phyloP scores from a whole-genome alignment of 371 early-diverging fungal species.

The Circinella umbellata region DNA sequence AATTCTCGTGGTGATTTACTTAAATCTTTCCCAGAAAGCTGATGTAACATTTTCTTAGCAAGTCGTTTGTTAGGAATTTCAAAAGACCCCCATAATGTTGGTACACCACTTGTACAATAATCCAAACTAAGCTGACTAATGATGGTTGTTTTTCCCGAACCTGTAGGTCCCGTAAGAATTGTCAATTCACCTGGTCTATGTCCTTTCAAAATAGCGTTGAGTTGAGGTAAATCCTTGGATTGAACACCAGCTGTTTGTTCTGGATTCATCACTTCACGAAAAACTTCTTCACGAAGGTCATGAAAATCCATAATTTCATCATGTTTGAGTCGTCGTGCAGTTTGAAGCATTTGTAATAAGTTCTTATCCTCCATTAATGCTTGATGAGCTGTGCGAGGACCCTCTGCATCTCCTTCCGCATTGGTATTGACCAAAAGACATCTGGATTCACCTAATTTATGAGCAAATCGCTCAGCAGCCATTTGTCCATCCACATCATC shows the following conservation, averaged over 20 bases:
- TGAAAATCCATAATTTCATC: slow-evolving; percentile 70
- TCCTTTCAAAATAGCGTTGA: slow-evolving; percentile 72
- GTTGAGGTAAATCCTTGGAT: slow-evolving; percentile 60
- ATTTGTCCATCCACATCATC: slow-evolving; percentile 69
- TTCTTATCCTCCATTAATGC: slow-evolving; percentile 37
- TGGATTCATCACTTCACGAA: slow-evolving; percentile 71
- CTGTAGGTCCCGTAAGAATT: slow-evolving; percentile 78
- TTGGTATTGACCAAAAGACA: slow-evolving; percentile 59
- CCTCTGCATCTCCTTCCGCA: slow-evolving; percentile 33
- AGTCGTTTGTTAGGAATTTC: slow-evolving; percentile 77
- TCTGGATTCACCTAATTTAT: slow-evolving; percentile 67
- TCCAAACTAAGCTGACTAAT: slow-evolving; percentile 77
- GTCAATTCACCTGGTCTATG: slow-evolving; percentile 79
- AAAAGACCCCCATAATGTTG: slow-evolving; percentile 84
- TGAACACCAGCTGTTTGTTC: slow-evolving; percentile 70
- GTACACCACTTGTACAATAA: slow-evolving; percentile 73
- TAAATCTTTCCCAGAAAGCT: slow-evolving; percentile 67
- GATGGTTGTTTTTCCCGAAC: slow-evolving; percentile 81
- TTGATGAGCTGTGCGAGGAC: slow-evolving; percentile 51
- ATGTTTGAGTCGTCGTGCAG: slow-evolving; percentile 58
- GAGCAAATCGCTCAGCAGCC: slow-evolving; percentile 62
- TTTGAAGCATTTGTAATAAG: slow-evolving; percentile 37
- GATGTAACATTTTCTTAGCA: slow-evolving; percentile 75
- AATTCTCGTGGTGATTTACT: slow-evolving; percentile 51
- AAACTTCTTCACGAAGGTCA: slow-evolving; percentile 65